Conservation (phyloP, 106 monocot genomes). For the Narthecium ossifragum region DNA sequence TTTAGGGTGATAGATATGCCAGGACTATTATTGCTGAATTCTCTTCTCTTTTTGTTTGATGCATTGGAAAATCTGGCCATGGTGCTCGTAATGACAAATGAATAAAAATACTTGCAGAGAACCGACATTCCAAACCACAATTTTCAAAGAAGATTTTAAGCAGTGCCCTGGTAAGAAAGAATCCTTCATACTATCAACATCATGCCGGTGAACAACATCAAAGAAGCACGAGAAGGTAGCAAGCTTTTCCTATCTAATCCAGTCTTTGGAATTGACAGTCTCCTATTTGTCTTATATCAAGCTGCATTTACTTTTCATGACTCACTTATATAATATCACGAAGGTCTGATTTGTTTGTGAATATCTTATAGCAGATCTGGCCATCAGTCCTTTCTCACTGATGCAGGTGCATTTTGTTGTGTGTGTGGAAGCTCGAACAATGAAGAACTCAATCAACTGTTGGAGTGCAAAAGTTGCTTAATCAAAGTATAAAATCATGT, state of each 20-base stretch:
- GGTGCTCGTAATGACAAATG: too few species aligned
- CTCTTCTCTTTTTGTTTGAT: too few species aligned
- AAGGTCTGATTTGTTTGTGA: not conserved
- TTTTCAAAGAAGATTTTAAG: conserved; percentile 10
- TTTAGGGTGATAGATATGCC: too few species aligned
- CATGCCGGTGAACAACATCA: conserved; percentile 7
- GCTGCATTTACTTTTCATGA: not conserved
- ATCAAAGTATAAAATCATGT: conserved; percentile 73
- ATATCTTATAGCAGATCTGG: conserved; percentile 17
- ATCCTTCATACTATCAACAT: conserved; percentile 7
- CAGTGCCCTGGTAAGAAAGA: conserved; percentile 6
- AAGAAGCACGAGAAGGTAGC: conserved; percentile 32
- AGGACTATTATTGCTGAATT: too few species aligned
- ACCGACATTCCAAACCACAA: not conserved
- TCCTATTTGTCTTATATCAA: not conserved
- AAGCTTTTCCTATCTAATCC: not conserved
- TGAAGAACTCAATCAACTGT: conserved; percentile 49
- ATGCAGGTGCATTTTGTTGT: conserved; percentile 67
- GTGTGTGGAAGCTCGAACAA: conserved; percentile 78
- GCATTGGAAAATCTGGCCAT: too few species aligned
- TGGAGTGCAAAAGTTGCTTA: conserved; percentile 59
- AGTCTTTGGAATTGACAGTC: too few species aligned
- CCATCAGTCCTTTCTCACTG: conserved; percentile 15
- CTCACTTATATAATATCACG: not conserved
- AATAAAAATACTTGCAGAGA: too few species aligned